Base-by-base conservation (phyloP, 352 stramenopile species). In the Globisporangium barbulae region DNA sequence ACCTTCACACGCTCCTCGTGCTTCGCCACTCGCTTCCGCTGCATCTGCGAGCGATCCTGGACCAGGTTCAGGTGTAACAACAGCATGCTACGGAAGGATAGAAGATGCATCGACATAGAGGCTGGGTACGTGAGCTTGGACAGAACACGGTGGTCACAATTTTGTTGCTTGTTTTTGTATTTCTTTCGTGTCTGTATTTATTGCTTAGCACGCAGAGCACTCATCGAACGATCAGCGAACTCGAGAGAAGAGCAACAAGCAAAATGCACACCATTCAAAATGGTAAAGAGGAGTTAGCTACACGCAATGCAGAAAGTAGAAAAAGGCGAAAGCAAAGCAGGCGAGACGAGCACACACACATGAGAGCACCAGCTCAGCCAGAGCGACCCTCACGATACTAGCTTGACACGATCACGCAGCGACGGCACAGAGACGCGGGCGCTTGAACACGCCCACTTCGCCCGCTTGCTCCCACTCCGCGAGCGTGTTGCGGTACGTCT, bases 371-470 rank as follows among this genome's bases (percentile, higher is more conserved):
- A 41, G 6, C 6, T 5, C 15, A 55, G 28, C 33, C 49, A 41
- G 8, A 7, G 22, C 8, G 55, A 42, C 67, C 37, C 35, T 28
- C n/a, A 21, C 17, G 6, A 28, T 10, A 30, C 30, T 28, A 0
- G 19, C 39, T 10, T 8, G 42, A 21, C 35, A 35, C 2, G 8
- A 41, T 88, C 66, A 93, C n/a, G 81, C 83, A 2, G 82, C 80
- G 22, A 85, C 71, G 21, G 76, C 79, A 33, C 86, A 84, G 17
- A 79, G 47, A 0, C 72, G 63, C 22, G 78, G 68, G 12, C 85
- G 85, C 66, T 90, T 90, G 66, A 88, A 94, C 54, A 94, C 83
- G 13, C 85, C 85, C 1, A 81, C 65, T 52, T 92, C 72, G 15
- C 83, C 83, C 0, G 74, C 76, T 30, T 89, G 81, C 56, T 94